Percentiles rank a stretch among this genome's conserved stretches.
These are phyloP conservation scores for Chamaecrista fasciculata DNA, from an alignment of 306 rosid genomes.

Conservation along the genomic window DNA sequence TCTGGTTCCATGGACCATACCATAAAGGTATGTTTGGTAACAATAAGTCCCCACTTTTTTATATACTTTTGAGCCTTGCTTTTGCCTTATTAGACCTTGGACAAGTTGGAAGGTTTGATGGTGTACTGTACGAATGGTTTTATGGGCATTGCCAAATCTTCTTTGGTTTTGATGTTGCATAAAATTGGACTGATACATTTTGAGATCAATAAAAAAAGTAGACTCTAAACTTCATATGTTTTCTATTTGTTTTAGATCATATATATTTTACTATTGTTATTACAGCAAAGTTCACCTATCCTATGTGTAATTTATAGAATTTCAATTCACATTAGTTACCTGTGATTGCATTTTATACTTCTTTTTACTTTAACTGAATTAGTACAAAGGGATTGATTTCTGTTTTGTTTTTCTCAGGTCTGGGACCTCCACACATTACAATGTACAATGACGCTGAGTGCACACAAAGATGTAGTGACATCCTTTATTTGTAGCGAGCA, in stretches of 20 bases:
- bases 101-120: too few relatives aligned
- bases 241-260: too few relatives aligned
- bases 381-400: not conserved
- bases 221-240: too few relatives aligned
- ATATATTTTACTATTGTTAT: too few relatives aligned
- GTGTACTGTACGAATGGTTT: not conserved
- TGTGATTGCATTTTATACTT: too few relatives aligned
- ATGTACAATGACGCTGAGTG: conserved; percentile 41
- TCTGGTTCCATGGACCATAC: conserved; percentile 44
- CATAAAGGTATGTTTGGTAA: conserved; percentile 33
- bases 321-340: not conserved
- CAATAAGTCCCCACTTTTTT: too few relatives aligned
- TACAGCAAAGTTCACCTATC: too few relatives aligned
- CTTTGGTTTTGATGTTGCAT: not conserved
- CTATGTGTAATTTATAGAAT: too few relatives aligned
- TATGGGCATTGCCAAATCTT: not conserved
- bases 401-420: conserved; percentile 29
- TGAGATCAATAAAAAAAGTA: too few relatives aligned
- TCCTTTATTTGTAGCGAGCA: conserved; percentile 51
- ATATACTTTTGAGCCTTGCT: not conserved
- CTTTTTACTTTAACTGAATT: too few relatives aligned
- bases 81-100: not conserved
- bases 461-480: conserved; percentile 38
- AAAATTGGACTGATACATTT: not conserved
- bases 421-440: conserved; percentile 47